Conservation (phyloP, 257 asterid genomes). For the Rehmannia glutinosa region DNA sequence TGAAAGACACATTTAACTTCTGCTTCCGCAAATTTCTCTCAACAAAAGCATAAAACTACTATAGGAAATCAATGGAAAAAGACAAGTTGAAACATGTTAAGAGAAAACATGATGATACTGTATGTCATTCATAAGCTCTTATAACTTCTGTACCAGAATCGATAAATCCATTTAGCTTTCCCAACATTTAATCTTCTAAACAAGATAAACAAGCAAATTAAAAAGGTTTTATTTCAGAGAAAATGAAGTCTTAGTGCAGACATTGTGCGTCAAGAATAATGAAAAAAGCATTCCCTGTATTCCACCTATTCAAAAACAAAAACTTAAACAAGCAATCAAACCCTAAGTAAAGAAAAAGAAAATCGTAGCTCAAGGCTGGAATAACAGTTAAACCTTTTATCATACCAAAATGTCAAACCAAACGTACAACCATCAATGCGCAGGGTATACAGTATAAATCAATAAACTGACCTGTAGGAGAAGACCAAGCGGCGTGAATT, state of each 20-base stretch:
- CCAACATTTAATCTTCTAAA: no score
- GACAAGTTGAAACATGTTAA: background rate
- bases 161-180: background rate
- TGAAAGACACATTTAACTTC: no score
- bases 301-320: background rate
- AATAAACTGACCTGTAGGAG: constrained; percentile 55
- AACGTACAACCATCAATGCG: background rate
- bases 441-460: background rate
- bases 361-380: background rate
- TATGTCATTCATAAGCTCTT: background rate
- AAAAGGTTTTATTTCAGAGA: no score
- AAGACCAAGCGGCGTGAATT: constrained; percentile 83
- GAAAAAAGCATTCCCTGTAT: no score
- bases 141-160: no score
- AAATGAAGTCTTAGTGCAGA: no score
- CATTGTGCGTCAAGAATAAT: no score
- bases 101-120: background rate
- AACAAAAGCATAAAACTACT: background rate
- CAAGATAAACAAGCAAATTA: no score
- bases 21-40: no score
- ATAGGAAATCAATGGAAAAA: background rate
- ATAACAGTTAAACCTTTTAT: background rate
- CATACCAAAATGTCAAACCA: background rate
- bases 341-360: background rate
- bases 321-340: background rate